phyloP scores from a whole-genome alignment of 148 eudicot species.

The Polygonum aviculare region DNA sequence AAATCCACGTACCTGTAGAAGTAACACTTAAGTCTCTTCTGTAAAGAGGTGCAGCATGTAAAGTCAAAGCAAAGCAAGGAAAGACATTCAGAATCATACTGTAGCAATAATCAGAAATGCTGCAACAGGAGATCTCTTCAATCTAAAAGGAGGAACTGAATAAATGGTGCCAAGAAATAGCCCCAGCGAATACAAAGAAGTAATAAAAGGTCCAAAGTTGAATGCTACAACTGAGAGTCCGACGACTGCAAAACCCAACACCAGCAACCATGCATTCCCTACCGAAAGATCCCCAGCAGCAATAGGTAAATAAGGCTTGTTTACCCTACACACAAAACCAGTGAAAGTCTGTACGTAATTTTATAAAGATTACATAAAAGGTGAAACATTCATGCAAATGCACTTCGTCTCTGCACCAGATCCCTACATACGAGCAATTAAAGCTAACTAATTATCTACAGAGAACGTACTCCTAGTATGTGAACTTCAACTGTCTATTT shows the following conservation, averaged over 20 bases:
- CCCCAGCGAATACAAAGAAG: conserved; percentile 74
- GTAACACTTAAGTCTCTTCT: conserved; percentile 11
- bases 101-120: conserved; percentile 96
- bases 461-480: not conserved
- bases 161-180: conserved; percentile 95
- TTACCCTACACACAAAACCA: conserved; percentile 51
- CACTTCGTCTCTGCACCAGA: not conserved
- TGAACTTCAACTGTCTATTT: not conserved
- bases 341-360: not conserved
- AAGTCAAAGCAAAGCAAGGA: not conserved
- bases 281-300: conserved; percentile 99
- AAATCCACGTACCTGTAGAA: conserved; percentile 85
- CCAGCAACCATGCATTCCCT: conserved; percentile 85
- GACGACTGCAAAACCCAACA: conserved; percentile 58
- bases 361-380: not conserved
- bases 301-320: conserved; percentile 94
- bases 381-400: not conserved
- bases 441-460: not conserved
- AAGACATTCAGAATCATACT: conserved; percentile 30
- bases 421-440: not conserved
- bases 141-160: conserved; percentile 94
- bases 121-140: conserved; percentile 87
- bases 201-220: conserved; percentile 86
- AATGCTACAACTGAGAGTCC: conserved; percentile 70
- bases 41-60: not conserved